Base-by-base conservation (phyloP, 2,329 filamentous ascomycete genomes). In the Cryphonectria carpinicola region DNA sequence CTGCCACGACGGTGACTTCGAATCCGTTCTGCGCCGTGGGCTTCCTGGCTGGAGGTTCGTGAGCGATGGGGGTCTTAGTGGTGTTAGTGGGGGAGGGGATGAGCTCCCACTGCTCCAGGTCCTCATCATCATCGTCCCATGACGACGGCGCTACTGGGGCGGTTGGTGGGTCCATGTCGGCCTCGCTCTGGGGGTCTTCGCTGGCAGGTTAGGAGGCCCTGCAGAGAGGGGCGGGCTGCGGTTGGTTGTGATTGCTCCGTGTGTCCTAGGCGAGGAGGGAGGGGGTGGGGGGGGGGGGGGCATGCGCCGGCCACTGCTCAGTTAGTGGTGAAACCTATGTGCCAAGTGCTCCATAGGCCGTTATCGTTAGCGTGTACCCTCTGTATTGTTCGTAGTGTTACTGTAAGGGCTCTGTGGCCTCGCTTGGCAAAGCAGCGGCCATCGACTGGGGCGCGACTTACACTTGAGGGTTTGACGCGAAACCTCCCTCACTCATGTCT, bases 351-450 rank as follows among this genome's bases (percentile, higher is more conserved):
- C 11, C 52, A 25, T 56, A 28, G 28, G 54, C 5, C 25, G 14
- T 71, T 71, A 71, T 71, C 69, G 69, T 68, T 71, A 71, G 66
- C 66, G 14, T 37, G 43, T 17, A 22, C 46, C 10, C 46, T n/a
- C 46, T 60, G 65, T 58, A 58, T 13, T 32, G 54, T 14, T 32
- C 4, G 32, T 32, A 32, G 32, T 32, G 32, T 3, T 32, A 32
- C 32, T 32, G 32, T 25, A 39, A 46, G 8, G 54, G 19, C 17
- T 35, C 22, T 25, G 58, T 61, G 17, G 65, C 52, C 37, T 54
- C 49, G 39, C 28, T 28, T 28, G 28, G 52, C n/a, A 39, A 39
- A 39, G 37, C 37, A 39, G 37, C 37, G 10, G 37, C 37, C 37
- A 39, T 56, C n/a, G 25, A 28, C 52, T 49, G 43, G 43, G 43